Base-by-base conservation (phyloP, 805 yeast genomes). In the Wickerhamomyces strasburgensis region DNA sequence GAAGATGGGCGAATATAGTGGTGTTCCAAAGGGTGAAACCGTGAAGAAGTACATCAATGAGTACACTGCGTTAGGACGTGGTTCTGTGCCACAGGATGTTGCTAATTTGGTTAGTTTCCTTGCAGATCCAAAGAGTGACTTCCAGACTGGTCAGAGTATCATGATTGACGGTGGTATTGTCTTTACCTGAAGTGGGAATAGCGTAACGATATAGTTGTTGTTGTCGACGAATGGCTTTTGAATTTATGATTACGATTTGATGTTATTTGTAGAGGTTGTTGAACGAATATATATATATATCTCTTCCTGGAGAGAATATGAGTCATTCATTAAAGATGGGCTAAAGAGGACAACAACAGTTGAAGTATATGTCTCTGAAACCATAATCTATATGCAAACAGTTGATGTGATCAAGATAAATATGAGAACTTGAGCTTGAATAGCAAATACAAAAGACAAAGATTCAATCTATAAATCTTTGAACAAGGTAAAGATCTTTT, bases 401-500 rank as follows among this genome's bases (percentile, higher is more conserved):
- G 25, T 21, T 21, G 25, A 21, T 21, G 25, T 21, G 11, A 11
- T 8, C 11, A 11, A 11, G 11, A 7, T 21, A 21, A 8, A 21
- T 21, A n/a, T n/a, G n/a, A n/a, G n/a, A n/a, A n/a, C n/a, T n/a
- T n/a, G n/a, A n/a, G n/a, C n/a, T n/a, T n/a, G n/a, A n/a, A n/a
- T n/a, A n/a, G n/a, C n/a, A n/a, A n/a, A n/a, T n/a, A n/a, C n/a
- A n/a, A n/a, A n/a, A n/a, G n/a, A n/a, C n/a, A 11, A 21, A 29
- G 5, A 8, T 17, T 11, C 13, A n/a, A n/a, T n/a, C 46, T 37
- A 52, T 21, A 52, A 38, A 27, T 44, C 46, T 24, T 68, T 58
- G 47, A 83, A 71, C 41, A 81, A 60, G 9, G 61, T 49, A 57
- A 79, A 80, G 45, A 83, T 79, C 42, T 73, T 70, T 31, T 71